phyloP scores from a whole-genome alignment of 1,139 yeast genomes.

The Waltiozyma sp. region DNA sequence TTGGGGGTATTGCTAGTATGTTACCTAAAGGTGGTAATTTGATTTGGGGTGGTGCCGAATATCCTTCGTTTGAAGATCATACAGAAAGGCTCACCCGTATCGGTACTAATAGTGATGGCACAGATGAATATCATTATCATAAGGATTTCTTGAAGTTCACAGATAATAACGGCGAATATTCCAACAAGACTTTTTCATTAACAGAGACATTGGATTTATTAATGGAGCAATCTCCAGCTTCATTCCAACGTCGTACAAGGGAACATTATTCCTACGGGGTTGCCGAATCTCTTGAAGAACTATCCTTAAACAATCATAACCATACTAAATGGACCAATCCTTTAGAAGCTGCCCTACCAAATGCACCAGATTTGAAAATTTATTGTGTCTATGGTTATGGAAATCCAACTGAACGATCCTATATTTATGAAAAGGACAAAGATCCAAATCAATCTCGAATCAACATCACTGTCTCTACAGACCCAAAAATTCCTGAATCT shows the following conservation, averaged over 20 bases:
- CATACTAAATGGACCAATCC: slow-evolving; percentile 89
- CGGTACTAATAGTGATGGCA: not conserved
- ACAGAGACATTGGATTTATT: slow-evolving; percentile 56
- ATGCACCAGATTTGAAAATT: slow-evolving; percentile 86
- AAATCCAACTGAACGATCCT: slow-evolving; percentile 89
- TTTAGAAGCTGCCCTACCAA: slow-evolving; percentile 78
- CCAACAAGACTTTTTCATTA: slow-evolving; percentile 51
- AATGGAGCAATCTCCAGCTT: slow-evolving; percentile 53
- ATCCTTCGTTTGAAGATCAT: slow-evolving; percentile 16
- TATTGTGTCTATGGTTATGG: slow-evolving; percentile 93
- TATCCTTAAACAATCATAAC: slow-evolving; percentile 50
- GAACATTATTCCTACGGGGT: slow-evolving; percentile 75
- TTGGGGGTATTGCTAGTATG: slow-evolving; percentile 95
- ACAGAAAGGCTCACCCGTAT: not conserved
- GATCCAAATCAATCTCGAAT: slow-evolving; percentile 36
- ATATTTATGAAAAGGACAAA: slow-evolving; percentile 63
- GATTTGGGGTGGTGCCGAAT: slow-evolving; percentile 63
- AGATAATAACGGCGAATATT: slow-evolving; percentile 28
- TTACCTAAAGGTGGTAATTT: slow-evolving; percentile 87
- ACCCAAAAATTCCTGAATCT: slow-evolving; percentile 45
- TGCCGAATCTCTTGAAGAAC: slow-evolving; percentile 48
- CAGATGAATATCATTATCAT: slow-evolving; percentile 38
- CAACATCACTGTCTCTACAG: slow-evolving; percentile 56
- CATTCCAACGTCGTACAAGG: slow-evolving; percentile 57
- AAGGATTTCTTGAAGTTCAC: slow-evolving; percentile 56